Evolutionary conservation across 345 rosid species (phyloP).

Genomic region (Murraya koenigii): DNA sequence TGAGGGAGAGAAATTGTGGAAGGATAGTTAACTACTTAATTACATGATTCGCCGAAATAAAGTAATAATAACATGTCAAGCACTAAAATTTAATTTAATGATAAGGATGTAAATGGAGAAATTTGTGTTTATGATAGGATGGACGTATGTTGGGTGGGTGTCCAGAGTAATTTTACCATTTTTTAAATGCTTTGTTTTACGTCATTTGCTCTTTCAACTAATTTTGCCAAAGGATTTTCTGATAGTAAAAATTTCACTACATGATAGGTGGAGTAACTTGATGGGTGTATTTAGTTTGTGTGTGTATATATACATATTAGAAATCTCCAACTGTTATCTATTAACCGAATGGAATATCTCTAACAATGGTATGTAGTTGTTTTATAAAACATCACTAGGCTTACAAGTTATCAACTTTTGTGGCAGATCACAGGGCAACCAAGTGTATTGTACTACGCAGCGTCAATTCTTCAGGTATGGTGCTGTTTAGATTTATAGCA

Average conservation of each 20-base stretch:
- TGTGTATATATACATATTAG: background rate
- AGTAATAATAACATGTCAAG: background rate
- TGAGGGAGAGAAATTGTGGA: background rate
- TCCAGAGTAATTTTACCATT: background rate
- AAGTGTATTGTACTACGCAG: conserved; percentile 94
- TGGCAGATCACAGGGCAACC: conserved; percentile 97
- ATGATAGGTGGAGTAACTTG: background rate
- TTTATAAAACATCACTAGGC: background rate
- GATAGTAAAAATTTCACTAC: background rate
- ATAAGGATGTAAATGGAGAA: background rate
- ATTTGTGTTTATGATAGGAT: background rate
- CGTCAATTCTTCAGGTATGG: conserved; percentile 78
- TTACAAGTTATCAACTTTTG: conserved; percentile 13
- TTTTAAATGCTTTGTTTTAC: too few species aligned
- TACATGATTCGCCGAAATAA: background rate
- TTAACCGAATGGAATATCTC: background rate
- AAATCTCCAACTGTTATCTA: background rate
- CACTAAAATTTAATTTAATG: background rate
- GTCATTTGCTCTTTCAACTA: background rate
- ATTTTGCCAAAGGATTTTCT: background rate
- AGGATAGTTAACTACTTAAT: background rate
- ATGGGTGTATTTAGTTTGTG: background rate
- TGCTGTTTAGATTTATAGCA: background rate
- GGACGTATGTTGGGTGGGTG: background rate
- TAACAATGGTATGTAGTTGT: background rate